Percentiles rank a stretch among this genome's conserved stretches.
Conservation (phyloP, 192 early-diverging fungal genomes). For the Rhizophagus prolifer region DNA sequence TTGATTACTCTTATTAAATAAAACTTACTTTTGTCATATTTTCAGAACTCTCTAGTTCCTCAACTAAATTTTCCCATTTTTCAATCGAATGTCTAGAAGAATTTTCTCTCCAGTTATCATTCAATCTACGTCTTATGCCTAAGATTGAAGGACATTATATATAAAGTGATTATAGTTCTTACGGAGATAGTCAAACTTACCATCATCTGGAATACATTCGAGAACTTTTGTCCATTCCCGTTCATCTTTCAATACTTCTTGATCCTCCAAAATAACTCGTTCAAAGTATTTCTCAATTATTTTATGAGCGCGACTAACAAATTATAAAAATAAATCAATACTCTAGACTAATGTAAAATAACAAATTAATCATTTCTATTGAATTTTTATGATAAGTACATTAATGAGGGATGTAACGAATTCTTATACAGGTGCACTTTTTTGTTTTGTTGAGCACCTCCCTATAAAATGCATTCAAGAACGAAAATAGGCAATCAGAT, state of each 20-base stretch:
- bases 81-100: conserved; percentile 31
- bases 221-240: conserved; percentile 78
- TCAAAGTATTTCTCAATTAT: conserved; percentile 75
- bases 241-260: conserved; percentile 65
- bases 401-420: conserved; percentile 69
- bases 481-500: not conserved
- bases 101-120: conserved; percentile 42
- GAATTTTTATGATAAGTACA: conserved; percentile 40
- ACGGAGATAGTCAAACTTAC: conserved; percentile 30
- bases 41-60: conserved; percentile 28
- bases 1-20: not conserved
- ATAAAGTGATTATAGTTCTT: not conserved
- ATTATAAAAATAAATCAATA: not conserved
- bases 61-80: conserved; percentile 50
- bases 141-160: not conserved
- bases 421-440: conserved; percentile 68
- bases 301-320: conserved; percentile 55
- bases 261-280: conserved; percentile 66
- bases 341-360: not conserved
- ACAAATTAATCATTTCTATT: conserved; percentile 28
- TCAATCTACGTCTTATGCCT: conserved; percentile 37
- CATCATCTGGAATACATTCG: conserved; percentile 74
- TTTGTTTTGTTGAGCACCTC: conserved; percentile 67
- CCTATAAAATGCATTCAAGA: conserved; percentile 41
- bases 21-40: conserved; percentile 10